Evolutionary conservation across 768 basidiomycete species (phyloP).

Genomic region (Boletus subparvulus): DNA sequence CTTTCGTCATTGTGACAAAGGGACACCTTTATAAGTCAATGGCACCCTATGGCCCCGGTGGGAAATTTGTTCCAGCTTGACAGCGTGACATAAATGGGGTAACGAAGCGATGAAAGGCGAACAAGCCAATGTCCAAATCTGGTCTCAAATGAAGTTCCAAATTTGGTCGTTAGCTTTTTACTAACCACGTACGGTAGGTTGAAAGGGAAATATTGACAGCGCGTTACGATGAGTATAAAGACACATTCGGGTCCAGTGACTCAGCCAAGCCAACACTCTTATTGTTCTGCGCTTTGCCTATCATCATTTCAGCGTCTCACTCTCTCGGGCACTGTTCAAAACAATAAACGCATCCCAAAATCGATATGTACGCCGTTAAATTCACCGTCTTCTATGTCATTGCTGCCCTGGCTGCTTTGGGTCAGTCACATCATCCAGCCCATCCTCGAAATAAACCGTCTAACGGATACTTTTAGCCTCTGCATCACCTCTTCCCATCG

Average conservation of each 20-base stretch:
- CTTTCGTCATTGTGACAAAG: conserved; percentile 19
- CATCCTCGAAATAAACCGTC: not conserved
- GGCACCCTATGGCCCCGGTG: not conserved
- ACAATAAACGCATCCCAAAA: conserved; percentile 32
- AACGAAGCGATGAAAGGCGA: conserved; percentile 1
- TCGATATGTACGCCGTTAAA: conserved; percentile 27
- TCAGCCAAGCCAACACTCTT: conserved; percentile 26
- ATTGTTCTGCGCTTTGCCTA: conserved; percentile 28
- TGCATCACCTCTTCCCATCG: conserved; percentile 29
- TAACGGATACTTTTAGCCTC: conserved; percentile 15
- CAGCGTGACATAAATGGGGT: not conserved
- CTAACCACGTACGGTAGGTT: conserved; percentile 28
- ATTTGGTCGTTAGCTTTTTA: conserved; percentile 19
- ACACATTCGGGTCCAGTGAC: conserved; percentile 2
- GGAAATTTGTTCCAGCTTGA: not conserved
- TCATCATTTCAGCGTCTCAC: not conserved
- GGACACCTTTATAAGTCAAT: conserved; percentile 17
- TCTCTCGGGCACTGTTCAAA: conserved; percentile 6
- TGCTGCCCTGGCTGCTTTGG: conserved; percentile 23
- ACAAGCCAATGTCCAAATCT: conserved; percentile 31
- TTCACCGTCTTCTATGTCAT: conserved; percentile 31
- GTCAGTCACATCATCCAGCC: conserved; percentile 16
- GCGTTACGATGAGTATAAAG: conserved; percentile 26
- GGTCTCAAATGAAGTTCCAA: conserved; percentile 25
- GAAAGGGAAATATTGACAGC: conserved; percentile 18